phyloP scores from a whole-genome alignment of 805 yeast genomes.

The Wickerhamomyces bisporus region DNA sequence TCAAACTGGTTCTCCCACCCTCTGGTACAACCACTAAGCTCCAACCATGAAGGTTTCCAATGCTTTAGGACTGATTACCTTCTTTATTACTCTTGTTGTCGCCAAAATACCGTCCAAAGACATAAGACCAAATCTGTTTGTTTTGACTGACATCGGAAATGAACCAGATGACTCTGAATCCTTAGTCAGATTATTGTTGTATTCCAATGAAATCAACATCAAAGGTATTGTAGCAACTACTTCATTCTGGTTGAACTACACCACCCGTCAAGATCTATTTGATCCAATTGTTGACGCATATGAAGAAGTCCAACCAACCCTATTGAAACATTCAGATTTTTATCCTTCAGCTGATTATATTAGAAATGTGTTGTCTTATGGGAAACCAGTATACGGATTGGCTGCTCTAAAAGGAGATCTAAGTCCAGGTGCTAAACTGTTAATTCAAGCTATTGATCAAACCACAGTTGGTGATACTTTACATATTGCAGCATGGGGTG shows the following conservation, averaged over 20 bases:
- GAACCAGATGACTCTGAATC: constrained; percentile 30
- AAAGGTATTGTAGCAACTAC: constrained; percentile 30
- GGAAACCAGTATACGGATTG: constrained; percentile 25
- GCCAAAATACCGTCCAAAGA: constrained; percentile 26
- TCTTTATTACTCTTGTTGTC: too few species aligned
- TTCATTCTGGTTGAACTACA: constrained; percentile 28
- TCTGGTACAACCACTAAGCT: too few species aligned
- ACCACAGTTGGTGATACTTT: constrained; percentile 14
- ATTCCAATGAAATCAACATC: constrained; percentile 25
- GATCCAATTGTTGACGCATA: constrained; percentile 29
- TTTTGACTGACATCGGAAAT: constrained; percentile 27
- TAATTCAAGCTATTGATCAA: constrained; percentile 23
- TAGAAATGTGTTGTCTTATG: constrained; percentile 21
- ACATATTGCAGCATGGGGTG: constrained; percentile 27
- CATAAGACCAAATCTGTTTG: constrained; percentile 24
- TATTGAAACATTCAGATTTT: constrained; percentile 22
- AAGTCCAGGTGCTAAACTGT: constrained; percentile 21
- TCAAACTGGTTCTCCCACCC: too few species aligned
- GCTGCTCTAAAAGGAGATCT: constrained; percentile 16
- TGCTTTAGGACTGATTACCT: too few species aligned
- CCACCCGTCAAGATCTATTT: constrained; percentile 26
- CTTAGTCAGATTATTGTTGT: constrained; percentile 25
- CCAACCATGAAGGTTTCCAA: too few species aligned
- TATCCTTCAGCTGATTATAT: constrained; percentile 26
- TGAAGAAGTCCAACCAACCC: constrained; percentile 21